These are phyloP conservation scores for Pulicaria dysenterica DNA, from an alignment of 129 eudicot species.

Conservation along the genomic window DNA sequence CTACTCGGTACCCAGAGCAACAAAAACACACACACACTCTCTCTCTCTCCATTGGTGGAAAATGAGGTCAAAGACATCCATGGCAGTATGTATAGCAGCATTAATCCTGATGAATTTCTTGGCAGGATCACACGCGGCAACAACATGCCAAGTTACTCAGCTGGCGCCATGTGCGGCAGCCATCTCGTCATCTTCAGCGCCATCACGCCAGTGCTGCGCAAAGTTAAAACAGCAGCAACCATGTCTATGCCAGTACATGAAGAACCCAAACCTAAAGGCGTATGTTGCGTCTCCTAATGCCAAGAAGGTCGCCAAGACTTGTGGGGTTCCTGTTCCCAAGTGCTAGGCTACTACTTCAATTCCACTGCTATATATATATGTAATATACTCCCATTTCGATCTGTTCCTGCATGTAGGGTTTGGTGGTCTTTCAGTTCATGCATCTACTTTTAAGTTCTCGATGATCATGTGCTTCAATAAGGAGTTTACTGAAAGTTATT, in stretches of 20 bases:
- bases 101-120: neutral
- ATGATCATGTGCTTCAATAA: no score
- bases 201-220: constrained; percentile 41
- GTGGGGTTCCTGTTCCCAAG: constrained; percentile 42
- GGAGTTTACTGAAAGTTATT: no score
- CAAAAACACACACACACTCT: no score
- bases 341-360: constrained; percentile 25
- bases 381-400: no score
- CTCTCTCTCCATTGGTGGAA: no score
- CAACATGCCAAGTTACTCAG: constrained; percentile 39
- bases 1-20: no score
- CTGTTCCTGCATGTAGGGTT: no score
- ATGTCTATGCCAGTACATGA: constrained; percentile 49
- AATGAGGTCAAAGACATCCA: no score
- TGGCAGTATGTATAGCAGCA: no score
- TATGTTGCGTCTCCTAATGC: constrained; percentile 42
- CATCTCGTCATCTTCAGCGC: constrained; percentile 27
- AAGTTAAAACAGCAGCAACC: constrained; percentile 45
- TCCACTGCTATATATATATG: no score
- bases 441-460: no score
- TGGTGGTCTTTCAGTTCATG: no score
- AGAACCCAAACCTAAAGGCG: constrained; percentile 40
- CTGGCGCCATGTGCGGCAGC: constrained; percentile 46
- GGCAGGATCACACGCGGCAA: constrained; percentile 33
- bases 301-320: constrained; percentile 44